Base-by-base conservation (phyloP, 768 basidiomycete genomes). In the Suillus decipiens region DNA sequence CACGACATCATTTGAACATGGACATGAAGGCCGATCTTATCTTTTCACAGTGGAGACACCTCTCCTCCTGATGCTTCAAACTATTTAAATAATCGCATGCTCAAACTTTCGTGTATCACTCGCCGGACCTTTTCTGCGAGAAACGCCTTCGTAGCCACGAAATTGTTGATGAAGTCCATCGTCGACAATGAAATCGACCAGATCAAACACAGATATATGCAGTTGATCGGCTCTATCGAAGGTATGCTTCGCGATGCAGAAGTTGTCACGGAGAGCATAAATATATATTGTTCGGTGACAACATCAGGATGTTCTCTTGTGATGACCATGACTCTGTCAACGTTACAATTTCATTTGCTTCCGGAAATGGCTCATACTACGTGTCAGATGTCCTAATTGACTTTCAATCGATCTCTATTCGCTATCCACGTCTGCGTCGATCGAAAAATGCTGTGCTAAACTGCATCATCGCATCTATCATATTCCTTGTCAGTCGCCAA, bases 261-360 rank as follows among this genome's bases (percentile, higher is more conserved):
- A 11, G 43, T 45, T 5, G 65, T 43, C 17, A 60, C 24, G 19
- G 63, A 53, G n/a, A 59, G n/a, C 43, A 11, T n/a, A 45, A 22
- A n/a, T n/a, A 10, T 45, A 12, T 10, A 0, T 45, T 12, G 22
- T 43, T n/a, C 43, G 5, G n/a, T 19, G 43, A 43, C 43, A 45
- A 45, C 4, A 5, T 45, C n/a, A 45, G n/a, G 43, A 45, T 22
- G 43, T 22, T 45, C 43, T 22, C n/a, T 11, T 10, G 43, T 1
- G 43, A 45, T 45, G n/a, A 45, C n/a, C 10, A 22, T 45, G 43
- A 7, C 43, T 11, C n/a, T 45, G 43, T n/a, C n/a, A n/a, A n/a
- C n/a, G 42, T n/a, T 11, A 42, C 42, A 42, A 19, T 42, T 42
- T 42, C 42, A 42, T 45, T n/a, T 45, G 9, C n/a, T n/a, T 45